These are phyloP conservation scores for Aspergillus sp. DNA, from an alignment of 2,329 filamentous ascomycete species.

Conservation along the genomic window DNA sequence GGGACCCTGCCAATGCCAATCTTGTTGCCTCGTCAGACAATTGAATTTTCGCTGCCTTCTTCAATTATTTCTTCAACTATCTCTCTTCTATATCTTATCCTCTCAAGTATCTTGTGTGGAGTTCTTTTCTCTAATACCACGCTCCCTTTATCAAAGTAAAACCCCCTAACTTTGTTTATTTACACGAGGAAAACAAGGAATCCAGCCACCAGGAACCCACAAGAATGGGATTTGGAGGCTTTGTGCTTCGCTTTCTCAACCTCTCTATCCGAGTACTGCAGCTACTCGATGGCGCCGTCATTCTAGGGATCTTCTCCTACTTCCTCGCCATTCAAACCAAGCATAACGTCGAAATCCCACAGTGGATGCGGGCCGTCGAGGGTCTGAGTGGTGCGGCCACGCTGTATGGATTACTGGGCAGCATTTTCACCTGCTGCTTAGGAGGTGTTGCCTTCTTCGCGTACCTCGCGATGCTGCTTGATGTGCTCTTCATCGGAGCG, in stretches of 20 bases:
- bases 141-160: too few relatives aligned
- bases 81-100: too few relatives aligned
- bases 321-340: constrained; percentile 68
- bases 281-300: constrained; percentile 64
- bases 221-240: constrained; percentile 54
- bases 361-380: constrained; percentile 64
- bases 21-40: constrained; percentile 14
- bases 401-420: constrained; percentile 66
- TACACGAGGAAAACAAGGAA: too few relatives aligned
- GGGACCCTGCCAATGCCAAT: constrained; percentile 12
- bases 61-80: not conserved
- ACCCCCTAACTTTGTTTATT: too few relatives aligned
- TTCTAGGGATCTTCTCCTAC: constrained; percentile 76
- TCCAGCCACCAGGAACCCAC: not conserved
- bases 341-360: constrained; percentile 57
- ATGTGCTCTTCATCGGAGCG: constrained; percentile 65
- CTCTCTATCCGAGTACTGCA: constrained; percentile 67
- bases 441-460: constrained; percentile 69
- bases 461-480: constrained; percentile 65
- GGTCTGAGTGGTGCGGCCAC: constrained; percentile 69
- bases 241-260: constrained; percentile 62
- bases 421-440: constrained; percentile 70
- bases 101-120: too few relatives aligned
- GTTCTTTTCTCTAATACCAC: too few relatives aligned
- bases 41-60: not conserved